phyloP scores from a whole-genome alignment of 306 rosid species.

The Acacia crassicarpa region DNA sequence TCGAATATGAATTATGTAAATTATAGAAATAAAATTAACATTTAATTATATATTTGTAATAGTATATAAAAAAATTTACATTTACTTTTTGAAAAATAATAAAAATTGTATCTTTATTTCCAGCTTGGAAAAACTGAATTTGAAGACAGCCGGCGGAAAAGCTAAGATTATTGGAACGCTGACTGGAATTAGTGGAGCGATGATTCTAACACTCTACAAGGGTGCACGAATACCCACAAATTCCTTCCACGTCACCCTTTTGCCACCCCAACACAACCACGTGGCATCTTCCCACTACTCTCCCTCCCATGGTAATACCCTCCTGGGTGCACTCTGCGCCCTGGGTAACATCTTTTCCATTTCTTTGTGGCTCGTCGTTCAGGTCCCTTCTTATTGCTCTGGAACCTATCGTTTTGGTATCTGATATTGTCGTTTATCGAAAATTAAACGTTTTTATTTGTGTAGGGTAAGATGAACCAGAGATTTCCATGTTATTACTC shows the following conservation, averaged over 20 bases:
- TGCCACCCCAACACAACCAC: slow-evolving; percentile 6
- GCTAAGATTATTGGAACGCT: slow-evolving; percentile 43
- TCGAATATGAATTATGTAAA: too few species aligned
- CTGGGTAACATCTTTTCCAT: slow-evolving; percentile 32
- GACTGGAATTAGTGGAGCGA: slow-evolving; percentile 48
- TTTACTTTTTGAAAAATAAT: too few species aligned
- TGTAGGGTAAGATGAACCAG: slow-evolving; percentile 47
- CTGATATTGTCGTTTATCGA: background rate
- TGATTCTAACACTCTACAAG: slow-evolving; percentile 41
- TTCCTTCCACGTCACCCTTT: slow-evolving; percentile 20
- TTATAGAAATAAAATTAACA: too few species aligned
- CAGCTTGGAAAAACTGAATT: slow-evolving; percentile 30
- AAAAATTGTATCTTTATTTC: background rate
- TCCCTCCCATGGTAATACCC: background rate
- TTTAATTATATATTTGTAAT: too few species aligned
- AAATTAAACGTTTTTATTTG: background rate
- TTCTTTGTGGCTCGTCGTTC: slow-evolving; percentile 48
- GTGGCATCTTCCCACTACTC: background rate
- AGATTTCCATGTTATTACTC: slow-evolving; percentile 47
- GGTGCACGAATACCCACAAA: slow-evolving; percentile 28
- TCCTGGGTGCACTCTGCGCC: slow-evolving; percentile 22
- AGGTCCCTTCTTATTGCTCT: background rate
- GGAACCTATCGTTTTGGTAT: background rate
- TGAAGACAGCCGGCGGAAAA: slow-evolving; percentile 31
- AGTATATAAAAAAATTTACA: too few species aligned